Conservation (phyloP, 148 eudicot species). For the Rheum nobile region DNA sequence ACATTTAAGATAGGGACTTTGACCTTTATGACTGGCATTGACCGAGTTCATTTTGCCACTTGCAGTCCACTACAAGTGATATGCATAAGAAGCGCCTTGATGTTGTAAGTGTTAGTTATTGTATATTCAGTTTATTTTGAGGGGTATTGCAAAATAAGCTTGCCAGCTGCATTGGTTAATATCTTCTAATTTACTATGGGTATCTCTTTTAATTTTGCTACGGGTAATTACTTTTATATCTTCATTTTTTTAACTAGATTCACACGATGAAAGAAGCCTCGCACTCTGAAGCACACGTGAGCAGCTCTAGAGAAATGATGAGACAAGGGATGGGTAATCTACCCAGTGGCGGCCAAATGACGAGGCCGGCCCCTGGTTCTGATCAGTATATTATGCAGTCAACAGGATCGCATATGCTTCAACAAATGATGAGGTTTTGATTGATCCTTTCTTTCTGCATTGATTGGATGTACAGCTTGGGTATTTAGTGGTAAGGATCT, state of each 20-base stretch:
- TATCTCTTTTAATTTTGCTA: no score
- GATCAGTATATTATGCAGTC: constrained; percentile 59
- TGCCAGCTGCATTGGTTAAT: neutral
- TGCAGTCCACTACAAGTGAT: constrained; percentile 73
- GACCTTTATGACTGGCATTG: neutral
- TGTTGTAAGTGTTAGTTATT: constrained; percentile 31
- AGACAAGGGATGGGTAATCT: constrained; percentile 45
- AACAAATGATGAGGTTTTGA: constrained; percentile 60
- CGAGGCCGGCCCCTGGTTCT: constrained; percentile 68
- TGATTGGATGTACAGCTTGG: constrained; percentile 18
- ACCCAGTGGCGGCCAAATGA: constrained; percentile 35
- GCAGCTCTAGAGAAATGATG: constrained; percentile 31
- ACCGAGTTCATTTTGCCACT: constrained; percentile 6
- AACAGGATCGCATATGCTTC: constrained; percentile 52
- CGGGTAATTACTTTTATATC: neutral
- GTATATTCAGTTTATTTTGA: neutral
- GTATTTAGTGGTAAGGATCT: constrained; percentile 25
- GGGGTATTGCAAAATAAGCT: neutral
- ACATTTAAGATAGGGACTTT: neutral
- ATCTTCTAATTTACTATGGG: neutral
- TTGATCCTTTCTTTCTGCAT: constrained; percentile 10
- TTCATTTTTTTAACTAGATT: constrained; percentile 28
- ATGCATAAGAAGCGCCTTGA: constrained; percentile 72
- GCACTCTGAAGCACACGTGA: constrained; percentile 39
- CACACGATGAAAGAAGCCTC: constrained; percentile 58